Base-by-base conservation (phyloP, 352 stramenopile genomes). In the Phytophthora fragariaefolia region DNA sequence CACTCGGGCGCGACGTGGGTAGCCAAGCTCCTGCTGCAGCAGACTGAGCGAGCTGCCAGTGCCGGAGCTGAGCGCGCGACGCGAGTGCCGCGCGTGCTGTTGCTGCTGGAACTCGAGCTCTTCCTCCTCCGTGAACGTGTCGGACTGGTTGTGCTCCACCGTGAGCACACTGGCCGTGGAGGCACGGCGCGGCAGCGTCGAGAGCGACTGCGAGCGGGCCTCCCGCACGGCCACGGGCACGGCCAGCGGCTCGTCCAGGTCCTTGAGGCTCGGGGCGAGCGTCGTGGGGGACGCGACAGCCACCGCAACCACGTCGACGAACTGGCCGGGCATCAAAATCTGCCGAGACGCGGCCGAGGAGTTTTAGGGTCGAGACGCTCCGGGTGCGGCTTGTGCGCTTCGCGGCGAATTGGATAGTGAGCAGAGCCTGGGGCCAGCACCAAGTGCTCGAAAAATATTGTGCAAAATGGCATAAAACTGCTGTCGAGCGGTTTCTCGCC, bases 11-110 rank as follows among this genome's bases (percentile, higher is more conserved):
- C 71, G 56, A 8, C 73, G 64, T 10, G 84, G 82, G 63, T 93
- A 93, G n/a, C 84, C 84, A 18, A 93, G 84, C 65, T 93, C 84
- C 46, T 90, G 63, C 43, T 93, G 84, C 32, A 93, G 54, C 26
- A 92, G 69, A 60, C 84, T 92, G 23, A 86, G 67, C 12, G 69
- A 76, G 17, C 59, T 69, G 38, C 66, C 53, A 23, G 75, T 73
- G 43, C 86, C 82, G 20, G 80, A 85, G 57, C 81, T 91, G 59
- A 90, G 82, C 28, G 82, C 74, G 40, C 84, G 82, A 3, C 82
- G 79, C 20, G 75, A 62, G 48, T 71, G 54, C 0, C 71, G 65
- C 3, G 49, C 32, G 7, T 28, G 63, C 45, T 71, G 67, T 17
- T 83, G 71, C 6, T 51, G 59, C 20, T 74, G 56, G 20, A 72